A percentile compares a stretch with the other conserved stretches of the same genome.
phyloP scores from a whole-genome alignment of 345 rosid genomes.

The Raphanus raphanistrum region DNA sequence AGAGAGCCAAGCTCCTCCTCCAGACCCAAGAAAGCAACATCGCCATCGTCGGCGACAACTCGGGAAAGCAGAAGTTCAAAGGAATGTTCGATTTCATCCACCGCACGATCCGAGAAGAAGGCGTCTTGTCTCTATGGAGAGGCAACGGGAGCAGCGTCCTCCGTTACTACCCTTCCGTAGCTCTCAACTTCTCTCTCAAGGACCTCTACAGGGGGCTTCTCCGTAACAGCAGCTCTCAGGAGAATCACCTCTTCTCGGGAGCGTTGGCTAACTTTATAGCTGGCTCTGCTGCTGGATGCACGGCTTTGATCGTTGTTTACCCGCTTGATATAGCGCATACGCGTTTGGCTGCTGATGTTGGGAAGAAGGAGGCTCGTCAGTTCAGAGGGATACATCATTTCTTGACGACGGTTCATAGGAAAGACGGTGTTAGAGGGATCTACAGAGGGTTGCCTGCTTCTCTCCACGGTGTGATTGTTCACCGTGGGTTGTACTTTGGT shows the following conservation, averaged over 20 bases:
- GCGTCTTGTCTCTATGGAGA: conserved; percentile 85
- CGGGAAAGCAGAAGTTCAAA: conserved; percentile 64
- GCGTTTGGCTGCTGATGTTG: conserved; percentile 88
- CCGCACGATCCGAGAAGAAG: conserved; percentile 86
- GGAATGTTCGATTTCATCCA: conserved; percentile 90
- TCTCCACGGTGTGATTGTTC: conserved; percentile 81
- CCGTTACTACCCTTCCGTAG: conserved; percentile 93
- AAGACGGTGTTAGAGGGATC: conserved; percentile 79
- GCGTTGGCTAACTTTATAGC: conserved; percentile 83
- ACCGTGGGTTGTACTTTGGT: conserved; percentile 85
- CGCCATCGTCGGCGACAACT: conserved; percentile 56
- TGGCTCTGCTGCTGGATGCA: conserved; percentile 91
- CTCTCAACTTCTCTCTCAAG: conserved; percentile 96
- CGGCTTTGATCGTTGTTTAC: conserved; percentile 74
- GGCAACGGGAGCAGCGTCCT: conserved; percentile 96
- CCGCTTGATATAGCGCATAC: conserved; percentile 94
- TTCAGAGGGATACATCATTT: conserved; percentile 84
- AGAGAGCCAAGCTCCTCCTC: conserved; percentile 82
- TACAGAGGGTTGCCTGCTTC: conserved; percentile 94
- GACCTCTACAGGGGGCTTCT: conserved; percentile 77
- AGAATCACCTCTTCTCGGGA: conserved; percentile 59
- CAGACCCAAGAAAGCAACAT: conserved; percentile 97
- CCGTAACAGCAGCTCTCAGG: conserved; percentile 50
- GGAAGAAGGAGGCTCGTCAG: conserved; percentile 75
- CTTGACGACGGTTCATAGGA: conserved; percentile 61